A percentile compares a stretch with the other conserved stretches of the same genome.
These are phyloP conservation scores for Cystofilobasidium macerans DNA, from an alignment of 768 basidiomycete genomes.

Conservation along the genomic window DNA sequence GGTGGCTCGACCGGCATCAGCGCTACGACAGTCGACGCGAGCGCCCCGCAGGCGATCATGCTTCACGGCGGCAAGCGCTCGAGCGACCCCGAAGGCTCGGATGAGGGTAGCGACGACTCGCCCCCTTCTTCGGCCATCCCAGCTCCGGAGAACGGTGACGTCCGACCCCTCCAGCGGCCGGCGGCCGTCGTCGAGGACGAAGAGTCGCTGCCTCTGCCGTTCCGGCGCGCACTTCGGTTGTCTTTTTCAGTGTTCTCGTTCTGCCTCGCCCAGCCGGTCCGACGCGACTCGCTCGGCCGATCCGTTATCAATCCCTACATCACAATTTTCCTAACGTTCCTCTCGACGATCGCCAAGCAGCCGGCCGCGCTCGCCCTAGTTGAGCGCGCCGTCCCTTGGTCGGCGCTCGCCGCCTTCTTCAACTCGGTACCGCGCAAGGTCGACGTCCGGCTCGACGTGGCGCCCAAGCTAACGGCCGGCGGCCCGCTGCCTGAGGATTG, in stretches of 20 bases:
- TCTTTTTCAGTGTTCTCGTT: slow-evolving; percentile 66
- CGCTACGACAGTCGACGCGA: not conserved
- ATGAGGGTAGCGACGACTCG: slow-evolving; percentile 10
- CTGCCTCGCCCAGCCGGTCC: slow-evolving; percentile 52
- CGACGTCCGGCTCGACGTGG: slow-evolving; percentile 33
- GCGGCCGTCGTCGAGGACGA: slow-evolving; percentile 16
- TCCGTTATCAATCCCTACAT: slow-evolving; percentile 72
- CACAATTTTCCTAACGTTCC: slow-evolving; percentile 73
- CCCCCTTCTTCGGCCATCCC: not conserved
- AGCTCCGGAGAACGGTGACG: slow-evolving; percentile 1
- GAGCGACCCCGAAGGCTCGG: not conserved
- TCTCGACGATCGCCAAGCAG: slow-evolving; percentile 63
- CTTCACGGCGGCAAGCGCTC: slow-evolving; percentile 19
- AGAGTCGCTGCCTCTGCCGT: slow-evolving; percentile 47
- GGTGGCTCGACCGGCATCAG: no score
- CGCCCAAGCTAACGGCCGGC: slow-evolving; percentile 55
- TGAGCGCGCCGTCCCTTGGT: slow-evolving; percentile 76
- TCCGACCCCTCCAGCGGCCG: slow-evolving; percentile 28
- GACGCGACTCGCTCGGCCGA: slow-evolving; percentile 38
- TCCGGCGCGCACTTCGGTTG: slow-evolving; percentile 66
- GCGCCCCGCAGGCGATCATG: slow-evolving; percentile 28
- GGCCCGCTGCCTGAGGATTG: slow-evolving; percentile 81
- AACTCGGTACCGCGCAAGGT: slow-evolving; percentile 46
- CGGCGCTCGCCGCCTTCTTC: slow-evolving; percentile 56
- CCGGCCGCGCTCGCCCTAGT: slow-evolving; percentile 51